Conservation (phyloP, 306 rosid species). For the Vachellia pachyceras region DNA sequence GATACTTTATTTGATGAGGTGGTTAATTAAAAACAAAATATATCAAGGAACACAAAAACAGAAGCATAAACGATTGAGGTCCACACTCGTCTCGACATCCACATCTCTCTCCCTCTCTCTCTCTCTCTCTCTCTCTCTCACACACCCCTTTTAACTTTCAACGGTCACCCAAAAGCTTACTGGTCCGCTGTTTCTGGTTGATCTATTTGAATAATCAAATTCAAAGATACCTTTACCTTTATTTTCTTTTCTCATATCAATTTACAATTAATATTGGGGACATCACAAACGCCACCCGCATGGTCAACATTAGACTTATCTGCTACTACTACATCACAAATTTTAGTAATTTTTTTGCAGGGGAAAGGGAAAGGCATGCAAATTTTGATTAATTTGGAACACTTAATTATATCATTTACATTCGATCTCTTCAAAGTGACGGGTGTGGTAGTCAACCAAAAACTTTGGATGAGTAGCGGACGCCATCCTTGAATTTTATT, state of each 20-base stretch:
- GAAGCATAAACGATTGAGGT: neutral
- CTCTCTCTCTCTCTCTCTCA: neutral
- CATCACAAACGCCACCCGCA: neutral
- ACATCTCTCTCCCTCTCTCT: no score
- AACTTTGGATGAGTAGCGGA: neutral
- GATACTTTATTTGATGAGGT: no score
- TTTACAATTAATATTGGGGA: neutral
- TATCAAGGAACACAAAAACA: neutral
- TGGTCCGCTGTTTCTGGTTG: neutral
- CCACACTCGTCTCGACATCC: neutral
- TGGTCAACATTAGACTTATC: neutral
- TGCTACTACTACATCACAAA: no score
- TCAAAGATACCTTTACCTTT: neutral
- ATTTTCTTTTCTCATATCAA: neutral
- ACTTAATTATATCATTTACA: neutral
- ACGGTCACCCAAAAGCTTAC: neutral
- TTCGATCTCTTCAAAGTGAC: neutral
- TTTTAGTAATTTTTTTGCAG: no score
- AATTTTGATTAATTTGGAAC: neutral
- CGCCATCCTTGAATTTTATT: neutral
- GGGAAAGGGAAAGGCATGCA: no score
- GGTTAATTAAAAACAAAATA: no score
- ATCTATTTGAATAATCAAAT: conserved; percentile 15
- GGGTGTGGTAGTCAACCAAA: neutral
- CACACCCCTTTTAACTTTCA: conserved; percentile 12